Conservation (phyloP, 371 early-diverging fungal genomes). For the Umbelopsis sp. region DNA sequence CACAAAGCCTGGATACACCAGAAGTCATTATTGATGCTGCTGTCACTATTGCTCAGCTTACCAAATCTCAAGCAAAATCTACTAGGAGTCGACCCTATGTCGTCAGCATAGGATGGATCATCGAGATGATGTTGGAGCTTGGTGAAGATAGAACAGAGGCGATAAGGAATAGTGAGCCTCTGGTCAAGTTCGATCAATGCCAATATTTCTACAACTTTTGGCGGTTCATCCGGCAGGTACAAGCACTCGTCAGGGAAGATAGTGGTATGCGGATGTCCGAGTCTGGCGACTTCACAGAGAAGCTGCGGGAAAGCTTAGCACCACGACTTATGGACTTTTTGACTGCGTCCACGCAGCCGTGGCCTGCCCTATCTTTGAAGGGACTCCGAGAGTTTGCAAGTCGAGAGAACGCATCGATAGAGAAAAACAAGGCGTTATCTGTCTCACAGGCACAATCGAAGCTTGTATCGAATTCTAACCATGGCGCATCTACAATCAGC, state of each 20-base stretch:
- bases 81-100: constrained; percentile 14
- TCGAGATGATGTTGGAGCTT: constrained; percentile 55
- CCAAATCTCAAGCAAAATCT: constrained; percentile 21
- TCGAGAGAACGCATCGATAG: constrained; percentile 38
- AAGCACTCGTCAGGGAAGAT: constrained; percentile 55
- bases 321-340: constrained; percentile 35
- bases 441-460: not conserved
- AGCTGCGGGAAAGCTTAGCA: constrained; percentile 3
- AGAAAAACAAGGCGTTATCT: constrained; percentile 4
- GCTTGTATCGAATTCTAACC: not conserved
- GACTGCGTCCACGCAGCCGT: constrained; percentile 28
- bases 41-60: constrained; percentile 12
- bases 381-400: constrained; percentile 41
- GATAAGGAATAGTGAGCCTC: not conserved
- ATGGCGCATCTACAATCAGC: not conserved
- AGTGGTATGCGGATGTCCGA: not conserved
- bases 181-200: constrained; percentile 45
- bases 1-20: constrained; percentile 61
- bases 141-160: constrained; percentile 23
- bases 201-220: constrained; percentile 66
- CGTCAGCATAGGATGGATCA: constrained; percentile 53
- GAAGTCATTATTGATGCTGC: constrained; percentile 43
- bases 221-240: constrained; percentile 64
- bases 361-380: constrained; percentile 33
- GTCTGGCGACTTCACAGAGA: constrained; percentile 11